Base-by-base conservation (phyloP, 1,284 basidiomycete species). In the Kwoniella shivajii region DNA sequence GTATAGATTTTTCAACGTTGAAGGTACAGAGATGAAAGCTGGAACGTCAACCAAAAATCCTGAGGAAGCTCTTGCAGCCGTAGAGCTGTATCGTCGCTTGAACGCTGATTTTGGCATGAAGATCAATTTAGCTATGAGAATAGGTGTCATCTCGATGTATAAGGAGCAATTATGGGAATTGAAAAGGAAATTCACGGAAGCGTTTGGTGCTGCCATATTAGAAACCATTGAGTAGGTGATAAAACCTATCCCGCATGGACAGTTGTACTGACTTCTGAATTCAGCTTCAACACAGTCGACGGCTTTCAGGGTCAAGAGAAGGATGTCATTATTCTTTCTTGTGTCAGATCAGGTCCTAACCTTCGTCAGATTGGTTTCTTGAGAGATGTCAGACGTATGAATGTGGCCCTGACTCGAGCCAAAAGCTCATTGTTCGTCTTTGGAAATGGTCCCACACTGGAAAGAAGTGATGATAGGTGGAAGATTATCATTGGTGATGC, bases 251-350 rank as follows among this genome's bases (percentile, higher is more conserved):
- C 6, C n/a, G 22, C 11, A 53, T 14, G 6, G 10, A 24, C 4
- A 18, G 45, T 14, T 18, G 20, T 20, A 9, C 20, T 13, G 37
- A 43, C 7, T 30, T 27, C 14, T 41, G 18, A 37, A 18, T 37
- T 7, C 43, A 79, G 78, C 67, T 98, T 99, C 80, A 92, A 96
- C 73, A 99, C 96, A 0, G 96, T 99, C 37, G 92, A 97, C 78
- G 94, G 93, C 9, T 98, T 98, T 71, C 94, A 98, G 77, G 94
- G 94, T 48, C 94, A 97, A 79, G 94, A 97, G 74, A 97, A 97
- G 75, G 91, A 94, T 66, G 85, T 98, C 50, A 94, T 97, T 74
- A 96, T 97, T 59, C 81, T 97, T 18, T 96, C 93, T 2, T 94
- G 91, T 74, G 94, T 97, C 20, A 86, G 94, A 67, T 88, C 90